A percentile compares a stretch with the other conserved stretches of the same genome.
Conservation (phyloP, 768 basidiomycete genomes). For the Phanerodontia chrysosporium region DNA sequence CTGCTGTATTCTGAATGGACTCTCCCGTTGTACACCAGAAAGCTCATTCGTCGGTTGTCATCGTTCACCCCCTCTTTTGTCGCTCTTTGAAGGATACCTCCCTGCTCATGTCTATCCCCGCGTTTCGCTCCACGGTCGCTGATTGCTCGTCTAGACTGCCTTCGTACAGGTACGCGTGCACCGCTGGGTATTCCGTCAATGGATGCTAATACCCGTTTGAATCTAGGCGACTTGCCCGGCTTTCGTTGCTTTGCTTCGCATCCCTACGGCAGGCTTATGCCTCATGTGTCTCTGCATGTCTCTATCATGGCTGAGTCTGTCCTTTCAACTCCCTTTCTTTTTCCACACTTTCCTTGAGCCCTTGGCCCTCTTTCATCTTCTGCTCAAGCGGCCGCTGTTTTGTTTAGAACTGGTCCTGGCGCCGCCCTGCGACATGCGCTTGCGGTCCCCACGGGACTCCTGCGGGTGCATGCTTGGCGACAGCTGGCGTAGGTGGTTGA, state of each 20-base stretch:
- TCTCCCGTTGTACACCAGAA: constrained; percentile 9
- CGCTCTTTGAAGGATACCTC: constrained; percentile 1
- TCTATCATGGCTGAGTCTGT: background rate
- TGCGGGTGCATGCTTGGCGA: background rate
- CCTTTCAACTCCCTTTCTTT: background rate
- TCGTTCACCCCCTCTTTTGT: background rate
- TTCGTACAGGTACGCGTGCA: background rate
- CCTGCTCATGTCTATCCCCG: background rate
- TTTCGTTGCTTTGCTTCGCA: background rate
- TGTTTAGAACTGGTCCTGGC: constrained; percentile 2
- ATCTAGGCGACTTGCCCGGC: background rate
- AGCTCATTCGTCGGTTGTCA: background rate
- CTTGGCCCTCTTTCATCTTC: constrained; percentile 4
- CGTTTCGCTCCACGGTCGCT: background rate
- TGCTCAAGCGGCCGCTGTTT: constrained; percentile 2
- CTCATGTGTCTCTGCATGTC: background rate
- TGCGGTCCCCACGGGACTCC: background rate
- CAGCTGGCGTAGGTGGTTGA: background rate
- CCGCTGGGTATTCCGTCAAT: background rate
- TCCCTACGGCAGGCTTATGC: background rate
- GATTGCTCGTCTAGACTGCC: background rate
- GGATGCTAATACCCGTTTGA: background rate
- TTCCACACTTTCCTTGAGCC: background rate
- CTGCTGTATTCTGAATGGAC: constrained; percentile 11
- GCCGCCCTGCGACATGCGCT: background rate